These are phyloP conservation scores for Cercospora brassicicola DNA, from an alignment of 2,329 filamentous ascomycete species.

Conservation along the genomic window DNA sequence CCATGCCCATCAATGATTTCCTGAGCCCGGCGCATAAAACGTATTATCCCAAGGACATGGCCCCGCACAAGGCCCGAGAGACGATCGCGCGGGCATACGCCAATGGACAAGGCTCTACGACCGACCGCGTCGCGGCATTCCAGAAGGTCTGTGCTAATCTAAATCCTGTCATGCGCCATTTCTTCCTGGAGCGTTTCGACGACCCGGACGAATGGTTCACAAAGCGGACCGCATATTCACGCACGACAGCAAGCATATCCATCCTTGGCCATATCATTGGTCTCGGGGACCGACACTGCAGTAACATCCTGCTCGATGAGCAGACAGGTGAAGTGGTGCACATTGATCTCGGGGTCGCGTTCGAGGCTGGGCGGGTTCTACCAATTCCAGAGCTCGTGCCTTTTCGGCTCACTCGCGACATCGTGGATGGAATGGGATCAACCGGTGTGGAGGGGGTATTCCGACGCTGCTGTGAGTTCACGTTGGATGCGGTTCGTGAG, in stretches of 20 bases:
- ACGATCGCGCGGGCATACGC: constrained; percentile 71
- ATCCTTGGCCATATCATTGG: constrained; percentile 88
- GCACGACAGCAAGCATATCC: constrained; percentile 90
- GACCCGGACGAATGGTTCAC: constrained; percentile 97
- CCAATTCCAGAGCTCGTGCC: constrained; percentile 94
- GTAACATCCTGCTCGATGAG: constrained; percentile 92
- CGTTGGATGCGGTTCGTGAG: constrained; percentile 87
- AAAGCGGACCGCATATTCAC: constrained; percentile 83
- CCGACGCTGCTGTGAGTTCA: constrained; percentile 97
- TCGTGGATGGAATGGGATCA: constrained; percentile 96
- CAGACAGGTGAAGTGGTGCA: constrained; percentile 91
- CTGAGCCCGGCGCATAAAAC: constrained; percentile 84
- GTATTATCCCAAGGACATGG: constrained; percentile 83
- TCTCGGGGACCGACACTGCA: constrained; percentile 88
- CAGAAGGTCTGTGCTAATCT: constrained; percentile 77
- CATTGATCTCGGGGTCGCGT: constrained; percentile 94
- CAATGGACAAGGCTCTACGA: constrained; percentile 58
- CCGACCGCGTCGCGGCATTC: constrained; percentile 72
- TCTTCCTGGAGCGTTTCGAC: constrained; percentile 92
- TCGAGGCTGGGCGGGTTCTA: constrained; percentile 92
- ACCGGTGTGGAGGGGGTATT: constrained; percentile 95
- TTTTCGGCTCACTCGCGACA: constrained; percentile 88
- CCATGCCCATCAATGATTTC: constrained; percentile 87
- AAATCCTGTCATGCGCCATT: constrained; percentile 91
- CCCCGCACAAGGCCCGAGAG: constrained; percentile 71